phyloP scores from a whole-genome alignment of 2,329 filamentous ascomycete genomes.

The Ophiostoma sp. region DNA sequence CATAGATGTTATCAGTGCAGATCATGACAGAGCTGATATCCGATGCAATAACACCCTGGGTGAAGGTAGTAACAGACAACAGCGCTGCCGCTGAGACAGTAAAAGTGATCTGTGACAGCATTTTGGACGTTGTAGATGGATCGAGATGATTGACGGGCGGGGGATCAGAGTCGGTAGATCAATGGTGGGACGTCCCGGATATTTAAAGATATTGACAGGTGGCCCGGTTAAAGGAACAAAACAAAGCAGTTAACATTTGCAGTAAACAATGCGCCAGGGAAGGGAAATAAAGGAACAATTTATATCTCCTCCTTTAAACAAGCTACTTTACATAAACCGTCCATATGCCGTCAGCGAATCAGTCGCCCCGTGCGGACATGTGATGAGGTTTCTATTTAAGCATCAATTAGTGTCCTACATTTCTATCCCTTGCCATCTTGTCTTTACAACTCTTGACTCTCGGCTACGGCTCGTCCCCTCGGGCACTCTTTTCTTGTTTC shows the following conservation, averaged over 20 bases:
- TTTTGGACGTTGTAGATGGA: background rate
- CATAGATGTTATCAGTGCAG: constrained; percentile 18
- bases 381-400: background rate
- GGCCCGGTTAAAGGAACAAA: constrained; percentile 13
- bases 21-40: constrained; percentile 19
- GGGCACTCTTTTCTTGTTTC: background rate
- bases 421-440: background rate
- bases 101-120: background rate
- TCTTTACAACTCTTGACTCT: background rate
- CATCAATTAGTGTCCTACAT: background rate
- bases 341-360: background rate
- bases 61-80: background rate
- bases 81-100: background rate
- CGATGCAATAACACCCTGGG: background rate
- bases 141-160: background rate
- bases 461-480: background rate
- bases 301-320: background rate
- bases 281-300: background rate
- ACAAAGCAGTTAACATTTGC: background rate
- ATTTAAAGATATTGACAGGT: background rate
- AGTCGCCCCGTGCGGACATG: background rate
- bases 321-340: background rate
- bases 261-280: background rate
- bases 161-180: background rate
- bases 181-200: background rate